Percentiles rank a stretch among this genome's conserved stretches.
These are phyloP conservation scores for Lobosporangium transversale DNA, from an alignment of 192 early-diverging fungal species.

Conservation along the genomic window DNA sequence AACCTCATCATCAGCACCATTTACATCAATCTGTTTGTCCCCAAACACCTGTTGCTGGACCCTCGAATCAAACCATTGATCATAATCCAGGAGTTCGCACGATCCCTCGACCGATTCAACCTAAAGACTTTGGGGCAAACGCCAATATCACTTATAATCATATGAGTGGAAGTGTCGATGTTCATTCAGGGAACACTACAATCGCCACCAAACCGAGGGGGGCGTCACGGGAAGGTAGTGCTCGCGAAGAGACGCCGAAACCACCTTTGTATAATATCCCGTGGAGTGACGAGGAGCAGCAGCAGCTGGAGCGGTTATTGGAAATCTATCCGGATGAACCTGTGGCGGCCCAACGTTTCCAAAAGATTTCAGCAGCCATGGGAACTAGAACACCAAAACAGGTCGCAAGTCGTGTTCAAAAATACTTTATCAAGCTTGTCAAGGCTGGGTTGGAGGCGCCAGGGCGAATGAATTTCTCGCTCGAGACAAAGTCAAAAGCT, in stretches of 20 bases:
- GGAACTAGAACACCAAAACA: slow-evolving; percentile 77
- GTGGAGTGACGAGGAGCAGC: slow-evolving; percentile 77
- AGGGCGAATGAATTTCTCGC: slow-evolving; percentile 67
- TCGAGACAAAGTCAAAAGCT: slow-evolving; percentile 33
- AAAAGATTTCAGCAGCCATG: slow-evolving; percentile 76
- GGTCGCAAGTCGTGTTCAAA: slow-evolving; percentile 81
- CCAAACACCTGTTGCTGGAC: not conserved
- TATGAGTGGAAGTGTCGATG: slow-evolving; percentile 46
- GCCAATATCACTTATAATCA: slow-evolving; percentile 47
- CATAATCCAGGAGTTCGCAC: slow-evolving; percentile 2
- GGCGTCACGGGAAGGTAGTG: slow-evolving; percentile 34
- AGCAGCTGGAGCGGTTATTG: slow-evolving; percentile 66
- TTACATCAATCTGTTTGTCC: not conserved
- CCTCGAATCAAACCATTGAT: slow-evolving; percentile 12
- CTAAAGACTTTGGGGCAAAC: slow-evolving; percentile 1
- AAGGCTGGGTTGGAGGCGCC: slow-evolving; percentile 77
- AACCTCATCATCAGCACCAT: not conserved
- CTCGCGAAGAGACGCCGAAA: slow-evolving; percentile 54
- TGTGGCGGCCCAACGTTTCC: slow-evolving; percentile 71
- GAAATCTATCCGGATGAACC: slow-evolving; percentile 75
- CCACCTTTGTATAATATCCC: slow-evolving; percentile 70
- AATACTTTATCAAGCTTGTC: slow-evolving; percentile 83
- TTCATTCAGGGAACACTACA: slow-evolving; percentile 10
- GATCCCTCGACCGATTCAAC: not conserved
- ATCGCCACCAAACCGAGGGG: slow-evolving; percentile 18